phyloP scores from a whole-genome alignment of 1,284 basidiomycete species.

The Phellinidium pouzarii region DNA sequence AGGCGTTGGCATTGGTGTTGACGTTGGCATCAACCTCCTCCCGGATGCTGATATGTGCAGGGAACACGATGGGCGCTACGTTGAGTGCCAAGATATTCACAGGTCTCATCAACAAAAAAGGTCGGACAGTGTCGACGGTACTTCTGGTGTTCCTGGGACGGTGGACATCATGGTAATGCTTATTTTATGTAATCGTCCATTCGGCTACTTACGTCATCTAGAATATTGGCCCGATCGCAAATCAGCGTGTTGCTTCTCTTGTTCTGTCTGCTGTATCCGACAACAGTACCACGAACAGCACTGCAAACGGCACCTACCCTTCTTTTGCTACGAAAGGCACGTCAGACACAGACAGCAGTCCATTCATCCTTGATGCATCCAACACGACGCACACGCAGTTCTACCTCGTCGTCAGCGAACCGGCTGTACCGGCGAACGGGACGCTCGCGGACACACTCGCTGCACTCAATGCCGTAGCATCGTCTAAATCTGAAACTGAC shows the following conservation, averaged over 20 bases:
- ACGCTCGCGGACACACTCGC: slow-evolving; percentile 13
- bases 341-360: slow-evolving; percentile 24
- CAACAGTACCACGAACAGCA: slow-evolving; percentile 4
- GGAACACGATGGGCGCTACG: not conserved
- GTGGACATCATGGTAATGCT: slow-evolving; percentile 41
- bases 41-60: no score
- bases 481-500: no score
- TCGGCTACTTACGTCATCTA: slow-evolving; percentile 1
- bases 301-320: not conserved
- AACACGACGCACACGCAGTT: slow-evolving; percentile 45
- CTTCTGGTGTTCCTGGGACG: slow-evolving; percentile 33
- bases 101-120: slow-evolving; percentile 16
- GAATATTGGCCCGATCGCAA: not conserved
- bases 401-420: slow-evolving; percentile 34
- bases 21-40: no score
- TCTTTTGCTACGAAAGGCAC: slow-evolving; percentile 23
- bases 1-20: no score
- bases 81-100: not conserved
- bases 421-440: slow-evolving; percentile 17
- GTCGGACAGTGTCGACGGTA: slow-evolving; percentile 20
- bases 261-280: slow-evolving; percentile 29
- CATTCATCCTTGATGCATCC: slow-evolving; percentile 51
- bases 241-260: slow-evolving; percentile 41
- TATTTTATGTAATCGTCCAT: slow-evolving; percentile 8
- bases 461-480: slow-evolving; percentile 18